Conservation (phyloP, 495 filamentous ascomycete genomes). For the Daldinia bambusicola region DNA sequence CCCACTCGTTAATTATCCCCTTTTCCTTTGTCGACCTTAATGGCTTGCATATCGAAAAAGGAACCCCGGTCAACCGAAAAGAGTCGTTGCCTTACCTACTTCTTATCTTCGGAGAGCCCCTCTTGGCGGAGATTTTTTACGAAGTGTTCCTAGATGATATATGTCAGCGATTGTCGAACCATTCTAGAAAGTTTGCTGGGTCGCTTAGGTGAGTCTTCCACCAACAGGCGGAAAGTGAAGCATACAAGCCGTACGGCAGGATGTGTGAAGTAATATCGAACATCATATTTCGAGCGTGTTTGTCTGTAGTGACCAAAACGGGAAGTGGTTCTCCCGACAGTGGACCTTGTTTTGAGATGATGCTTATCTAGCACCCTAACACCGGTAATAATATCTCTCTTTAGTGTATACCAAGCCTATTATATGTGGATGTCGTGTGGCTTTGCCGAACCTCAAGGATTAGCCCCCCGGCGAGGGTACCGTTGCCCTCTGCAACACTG, state of each 20-base stretch:
- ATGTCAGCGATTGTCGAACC: conserved; percentile 21
- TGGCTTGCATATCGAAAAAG: background rate
- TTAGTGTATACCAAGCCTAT: background rate
- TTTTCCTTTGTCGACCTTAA: conserved; percentile 12
- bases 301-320: background rate
- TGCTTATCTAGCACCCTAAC: conserved; percentile 10
- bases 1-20: conserved; percentile 8
- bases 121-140: conserved; percentile 11
- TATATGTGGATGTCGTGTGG: background rate
- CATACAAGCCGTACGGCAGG: conserved; percentile 10
- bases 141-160: conserved; percentile 12
- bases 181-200: background rate
- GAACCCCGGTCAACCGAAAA: background rate
- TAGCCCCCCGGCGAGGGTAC: background rate
- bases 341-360: conserved; percentile 24
- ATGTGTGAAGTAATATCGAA: conserved; percentile 9
- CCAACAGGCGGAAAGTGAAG: background rate
- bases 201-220: background rate
- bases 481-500: conserved; percentile 12
- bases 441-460: background rate
- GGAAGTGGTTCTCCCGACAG: conserved; percentile 7
- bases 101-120: background rate
- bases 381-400: conserved; percentile 1
- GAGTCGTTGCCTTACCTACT: background rate
- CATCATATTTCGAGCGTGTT: conserved; percentile 3